A percentile compares a stretch with the other conserved stretches of the same genome.
phyloP scores from a whole-genome alignment of 192 early-diverging fungal genomes.

The Rhizophagus prolifer region DNA sequence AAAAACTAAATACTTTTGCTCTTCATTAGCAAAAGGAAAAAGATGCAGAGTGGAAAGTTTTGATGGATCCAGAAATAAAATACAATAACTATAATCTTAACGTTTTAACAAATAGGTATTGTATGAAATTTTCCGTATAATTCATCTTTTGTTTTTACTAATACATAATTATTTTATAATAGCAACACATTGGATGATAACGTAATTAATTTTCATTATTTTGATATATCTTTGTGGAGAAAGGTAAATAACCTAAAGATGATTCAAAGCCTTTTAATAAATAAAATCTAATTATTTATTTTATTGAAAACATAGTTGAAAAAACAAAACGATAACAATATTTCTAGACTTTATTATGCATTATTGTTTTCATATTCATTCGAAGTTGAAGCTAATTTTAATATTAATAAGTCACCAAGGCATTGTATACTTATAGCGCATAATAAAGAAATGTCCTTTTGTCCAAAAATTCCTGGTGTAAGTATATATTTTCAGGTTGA shows the following conservation, averaged over 20 bases:
- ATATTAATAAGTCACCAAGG: neutral
- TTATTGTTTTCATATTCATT: neutral
- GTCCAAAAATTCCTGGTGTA: slow-evolving; percentile 1
- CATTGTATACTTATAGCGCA: slow-evolving; percentile 4
- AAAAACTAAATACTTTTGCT: neutral
- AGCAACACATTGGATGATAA: neutral
- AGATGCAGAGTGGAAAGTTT: neutral
- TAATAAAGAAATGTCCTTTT: neutral
- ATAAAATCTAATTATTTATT: too few species aligned
- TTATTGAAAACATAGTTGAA: neutral
- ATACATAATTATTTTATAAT: neutral
- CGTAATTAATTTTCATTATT: neutral
- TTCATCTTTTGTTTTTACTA: neutral
- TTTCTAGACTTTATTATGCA: neutral
- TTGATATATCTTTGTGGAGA: neutral
- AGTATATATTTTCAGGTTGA: neutral
- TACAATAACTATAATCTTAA: neutral
- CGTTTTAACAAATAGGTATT: neutral
- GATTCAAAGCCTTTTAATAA: too few species aligned
- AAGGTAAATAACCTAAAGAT: neutral
- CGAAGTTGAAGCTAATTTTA: neutral
- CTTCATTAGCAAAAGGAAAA: neutral
- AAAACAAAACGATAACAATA: neutral
- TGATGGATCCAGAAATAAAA: neutral
- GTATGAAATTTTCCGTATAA: neutral